These are phyloP conservation scores for Penicillium sp. DNA, from an alignment of 2,329 filamentous ascomycete species.

Conservation along the genomic window DNA sequence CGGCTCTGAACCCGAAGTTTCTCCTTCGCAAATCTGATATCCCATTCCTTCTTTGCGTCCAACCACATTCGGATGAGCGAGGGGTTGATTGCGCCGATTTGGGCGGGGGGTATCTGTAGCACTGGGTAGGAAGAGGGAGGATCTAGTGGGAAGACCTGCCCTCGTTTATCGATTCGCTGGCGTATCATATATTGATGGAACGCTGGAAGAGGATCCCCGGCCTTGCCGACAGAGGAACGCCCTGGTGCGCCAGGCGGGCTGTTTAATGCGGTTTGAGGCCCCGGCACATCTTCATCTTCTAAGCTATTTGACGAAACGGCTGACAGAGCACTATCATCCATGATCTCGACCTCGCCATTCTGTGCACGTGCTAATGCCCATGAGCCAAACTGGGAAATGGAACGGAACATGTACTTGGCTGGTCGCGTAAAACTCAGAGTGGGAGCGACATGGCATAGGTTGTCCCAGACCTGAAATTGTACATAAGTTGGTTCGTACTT, in stretches of 20 bases:
- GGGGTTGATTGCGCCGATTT: constrained; percentile 76
- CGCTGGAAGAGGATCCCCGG: constrained; percentile 75
- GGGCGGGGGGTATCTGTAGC: constrained; percentile 60
- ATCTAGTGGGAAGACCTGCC: constrained; percentile 66
- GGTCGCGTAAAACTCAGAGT: constrained; percentile 95
- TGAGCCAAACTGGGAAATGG: constrained; percentile 86
- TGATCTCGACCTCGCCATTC: constrained; percentile 72
- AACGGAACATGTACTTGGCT: constrained; percentile 92
- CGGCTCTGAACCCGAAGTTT: constrained; percentile 71
- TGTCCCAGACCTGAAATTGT: constrained; percentile 93
- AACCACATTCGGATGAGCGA: constrained; percentile 83
- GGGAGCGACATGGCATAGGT: constrained; percentile 86
- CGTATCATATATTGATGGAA: constrained; percentile 90
- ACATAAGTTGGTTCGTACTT: constrained; percentile 83
- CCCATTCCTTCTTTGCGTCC: constrained; percentile 67
- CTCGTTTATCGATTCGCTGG: constrained; percentile 77
- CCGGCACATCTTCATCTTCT: constrained; percentile 15
- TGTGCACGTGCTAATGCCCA: constrained; percentile 87
- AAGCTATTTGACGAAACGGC: constrained; percentile 62
- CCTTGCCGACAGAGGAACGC: constrained; percentile 66
- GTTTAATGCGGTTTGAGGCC: constrained; percentile 6
- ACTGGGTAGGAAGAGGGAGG: constrained; percentile 63
- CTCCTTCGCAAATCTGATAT: constrained; percentile 65
- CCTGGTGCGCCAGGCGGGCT: constrained; percentile 6
- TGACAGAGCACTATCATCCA: constrained; percentile 74